phyloP scores from a whole-genome alignment of 2,329 filamentous ascomycete genomes.

The Fusarium cyanostomum region DNA sequence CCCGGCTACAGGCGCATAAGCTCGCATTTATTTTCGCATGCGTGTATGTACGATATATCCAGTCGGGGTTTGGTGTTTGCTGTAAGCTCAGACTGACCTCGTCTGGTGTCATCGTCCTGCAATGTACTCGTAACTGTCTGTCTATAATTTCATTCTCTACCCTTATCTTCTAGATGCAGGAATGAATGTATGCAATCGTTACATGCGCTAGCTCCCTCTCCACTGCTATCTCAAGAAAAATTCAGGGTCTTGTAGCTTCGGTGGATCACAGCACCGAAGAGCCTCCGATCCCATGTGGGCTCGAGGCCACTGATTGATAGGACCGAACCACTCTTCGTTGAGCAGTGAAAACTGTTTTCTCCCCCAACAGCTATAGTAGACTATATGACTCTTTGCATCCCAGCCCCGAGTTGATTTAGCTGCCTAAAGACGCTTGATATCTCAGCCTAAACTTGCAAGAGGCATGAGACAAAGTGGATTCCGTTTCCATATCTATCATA shows the following conservation, averaged over 20 bases:
- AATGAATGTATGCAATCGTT: conserved; percentile 39
- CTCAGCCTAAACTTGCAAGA: conserved; percentile 11
- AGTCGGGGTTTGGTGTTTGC: not conserved
- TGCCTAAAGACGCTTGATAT: conserved; percentile 7
- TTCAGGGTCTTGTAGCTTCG: conserved; percentile 36
- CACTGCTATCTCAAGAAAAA: conserved; percentile 29
- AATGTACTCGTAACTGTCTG: no score
- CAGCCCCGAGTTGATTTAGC: conserved; percentile 21
- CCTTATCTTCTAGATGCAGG: conserved; percentile 15
- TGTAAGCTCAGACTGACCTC: not conserved
- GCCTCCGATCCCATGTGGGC: conserved; percentile 43
- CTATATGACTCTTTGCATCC: conserved; percentile 34
- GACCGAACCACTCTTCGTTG: conserved; percentile 30
- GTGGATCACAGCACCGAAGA: conserved; percentile 40
- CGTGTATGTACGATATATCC: not conserved
- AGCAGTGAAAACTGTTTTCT: conserved; percentile 17
- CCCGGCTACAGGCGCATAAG: conserved; percentile 19
- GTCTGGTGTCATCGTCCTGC: no score
- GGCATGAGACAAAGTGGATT: conserved; percentile 26
- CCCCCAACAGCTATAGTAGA: conserved; percentile 17
- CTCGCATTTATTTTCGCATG: conserved; percentile 17
- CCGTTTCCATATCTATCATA: conserved; percentile 15
- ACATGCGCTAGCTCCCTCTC: conserved; percentile 33
- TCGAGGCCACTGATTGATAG: conserved; percentile 32
- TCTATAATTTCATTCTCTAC: conserved; percentile 5